Conservation (phyloP, 83 land plant genomes). For the Isoetes engelmannii region DNA sequence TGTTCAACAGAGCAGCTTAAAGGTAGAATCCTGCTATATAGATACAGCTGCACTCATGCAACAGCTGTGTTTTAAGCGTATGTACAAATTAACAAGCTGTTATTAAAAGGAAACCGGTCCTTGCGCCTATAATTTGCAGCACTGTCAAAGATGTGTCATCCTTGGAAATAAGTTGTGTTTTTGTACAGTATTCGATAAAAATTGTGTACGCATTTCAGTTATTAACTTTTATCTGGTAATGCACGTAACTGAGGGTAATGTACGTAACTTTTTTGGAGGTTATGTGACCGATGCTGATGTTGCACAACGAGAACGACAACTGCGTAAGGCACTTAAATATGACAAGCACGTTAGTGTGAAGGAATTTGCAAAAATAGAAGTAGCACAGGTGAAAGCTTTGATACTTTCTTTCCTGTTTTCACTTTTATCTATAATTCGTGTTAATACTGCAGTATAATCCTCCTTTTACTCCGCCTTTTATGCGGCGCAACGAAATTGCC, state of each 20-base stretch:
- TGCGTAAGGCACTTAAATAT: constrained; percentile 46
- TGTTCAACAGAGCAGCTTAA: no score
- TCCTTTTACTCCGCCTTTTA: constrained; percentile 82
- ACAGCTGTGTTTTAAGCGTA: no score
- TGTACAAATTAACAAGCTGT: no score
- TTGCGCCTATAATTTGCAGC: no score
- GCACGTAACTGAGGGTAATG: background rate
- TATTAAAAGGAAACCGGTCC: no score
- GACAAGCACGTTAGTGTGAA: constrained; percentile 47
- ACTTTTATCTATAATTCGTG: constrained; percentile 11
- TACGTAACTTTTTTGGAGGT: constrained; percentile 31
- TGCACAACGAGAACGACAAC: constrained; percentile 39
- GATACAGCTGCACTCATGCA: no score
- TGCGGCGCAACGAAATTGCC: constrained; percentile 72
- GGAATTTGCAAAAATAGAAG: constrained; percentile 27
- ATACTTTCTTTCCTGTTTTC: background rate
- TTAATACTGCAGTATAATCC: constrained; percentile 66
- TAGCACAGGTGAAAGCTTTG: constrained; percentile 6
- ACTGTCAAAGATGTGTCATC: no score
- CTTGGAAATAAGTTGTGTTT: no score
- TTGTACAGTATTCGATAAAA: no score
- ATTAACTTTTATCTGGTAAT: no score
- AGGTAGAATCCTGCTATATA: no score
- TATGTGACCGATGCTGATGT: constrained; percentile 78
- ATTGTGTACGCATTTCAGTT: no score